These are phyloP conservation scores for Comarum palustre DNA, from an alignment of 306 rosid species.

Conservation along the genomic window DNA sequence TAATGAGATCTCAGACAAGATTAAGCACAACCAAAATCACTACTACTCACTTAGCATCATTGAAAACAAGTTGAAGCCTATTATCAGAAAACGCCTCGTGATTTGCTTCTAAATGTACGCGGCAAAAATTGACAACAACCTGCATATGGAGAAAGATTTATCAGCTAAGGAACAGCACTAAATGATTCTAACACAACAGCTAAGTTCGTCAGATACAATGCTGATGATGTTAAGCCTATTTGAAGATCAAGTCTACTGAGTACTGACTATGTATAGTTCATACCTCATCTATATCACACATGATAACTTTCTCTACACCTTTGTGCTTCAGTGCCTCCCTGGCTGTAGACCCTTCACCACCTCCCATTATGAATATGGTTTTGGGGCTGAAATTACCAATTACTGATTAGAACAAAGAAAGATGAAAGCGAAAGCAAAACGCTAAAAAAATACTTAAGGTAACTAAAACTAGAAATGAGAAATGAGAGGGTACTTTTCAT, in stretches of 20 bases:
- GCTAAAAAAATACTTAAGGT: no score
- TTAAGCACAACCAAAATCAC: not conserved
- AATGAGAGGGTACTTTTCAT: constrained; percentile 23
- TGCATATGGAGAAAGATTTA: not conserved
- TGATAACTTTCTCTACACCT: constrained; percentile 24
- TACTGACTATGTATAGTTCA: not conserved
- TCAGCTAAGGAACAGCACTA: not conserved
- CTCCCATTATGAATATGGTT: constrained; percentile 35
- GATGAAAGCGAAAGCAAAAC: not conserved
- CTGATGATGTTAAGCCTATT: not conserved
- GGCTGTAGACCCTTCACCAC: constrained; percentile 36
- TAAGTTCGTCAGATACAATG: not conserved
- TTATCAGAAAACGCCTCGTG: constrained; percentile 21
- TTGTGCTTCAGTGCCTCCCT: constrained; percentile 34
- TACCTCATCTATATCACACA: constrained; percentile 40
- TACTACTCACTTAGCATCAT: constrained; percentile 26
- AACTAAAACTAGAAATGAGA: not conserved
- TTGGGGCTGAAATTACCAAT: constrained; percentile 26
- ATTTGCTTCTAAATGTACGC: constrained; percentile 24
- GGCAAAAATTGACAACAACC: constrained; percentile 33
- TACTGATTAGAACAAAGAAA: not conserved
- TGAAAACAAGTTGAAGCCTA: constrained; percentile 27
- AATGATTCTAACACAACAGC: not conserved
- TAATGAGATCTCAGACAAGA: not conserved
- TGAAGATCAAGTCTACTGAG: not conserved